Base-by-base conservation (phyloP, 495 filamentous ascomycete genomes). In the Penicillium diatomitis region DNA sequence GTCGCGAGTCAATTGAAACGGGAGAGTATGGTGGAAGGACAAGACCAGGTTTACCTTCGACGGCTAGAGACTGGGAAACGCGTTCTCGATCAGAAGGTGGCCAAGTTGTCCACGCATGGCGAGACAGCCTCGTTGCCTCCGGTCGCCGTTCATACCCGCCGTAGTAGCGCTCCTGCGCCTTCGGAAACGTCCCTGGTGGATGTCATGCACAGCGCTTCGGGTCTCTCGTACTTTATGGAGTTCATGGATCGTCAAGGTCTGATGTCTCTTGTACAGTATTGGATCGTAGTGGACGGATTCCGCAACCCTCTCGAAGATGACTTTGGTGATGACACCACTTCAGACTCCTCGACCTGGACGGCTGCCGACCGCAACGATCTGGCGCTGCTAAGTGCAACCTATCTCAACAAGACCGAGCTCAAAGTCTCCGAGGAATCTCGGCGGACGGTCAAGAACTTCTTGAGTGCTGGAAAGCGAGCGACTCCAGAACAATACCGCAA, bases 151-250 rank as follows among this genome's bases (percentile, higher is more conserved):
- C 48, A 73, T 54, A 50, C 73, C 58, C 58, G 57, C 39, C 70
- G 63, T 11, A 58, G 68, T 11, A 63, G 49, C 31, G 46, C 64
- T 4, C 82, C 88, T 10, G 73, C 74, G 37, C 60, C 85, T 27
- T 82, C 87, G 49, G 84, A 84, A 54, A 80, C 83, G 6, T 82
- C 87, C 0, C 72, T 97, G 4, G 78, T 79, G 32, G 88, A 97
- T 29, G 69, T 97, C 20, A 76, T 99, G 48, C 85, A 90, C 52
- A 86, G 92, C 64, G 81, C 91, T 6, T 83, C 91, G 1, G 90
- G 89, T 5, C 72, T 97, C 10, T 96, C 90, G 8, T 99, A 95
- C 61, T 96, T 97, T 63, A 99, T 97, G 94, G 94, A 99, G 59
- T 96, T 89, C 63, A 96, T 97, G 94, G 94, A 99, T 64, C 85